Evolutionary conservation across 495 filamentous ascomycete species (phyloP).

Genomic region (Penicillium mononematosum): DNA sequence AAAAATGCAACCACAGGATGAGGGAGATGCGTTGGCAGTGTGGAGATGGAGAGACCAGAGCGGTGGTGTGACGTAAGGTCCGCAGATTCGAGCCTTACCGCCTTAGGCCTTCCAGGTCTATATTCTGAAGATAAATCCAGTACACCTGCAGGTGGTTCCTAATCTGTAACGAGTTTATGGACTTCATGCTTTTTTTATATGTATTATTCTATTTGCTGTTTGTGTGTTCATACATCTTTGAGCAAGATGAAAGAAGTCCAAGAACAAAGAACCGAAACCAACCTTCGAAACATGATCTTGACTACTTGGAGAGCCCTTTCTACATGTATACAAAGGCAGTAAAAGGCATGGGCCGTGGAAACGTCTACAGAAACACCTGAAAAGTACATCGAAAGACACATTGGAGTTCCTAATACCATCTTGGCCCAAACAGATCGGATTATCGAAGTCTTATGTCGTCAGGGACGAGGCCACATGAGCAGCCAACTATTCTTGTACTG

Average conservation of each 20-base stretch:
- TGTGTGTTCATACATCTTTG: neutral
- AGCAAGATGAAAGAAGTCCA: neutral
- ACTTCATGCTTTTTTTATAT: neutral
- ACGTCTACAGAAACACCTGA: neutral
- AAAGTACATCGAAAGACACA: neutral
- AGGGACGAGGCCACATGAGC: neutral
- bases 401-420: neutral
- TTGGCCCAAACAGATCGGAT: neutral
- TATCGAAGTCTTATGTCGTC: neutral
- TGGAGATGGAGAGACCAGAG: conserved; percentile 30
- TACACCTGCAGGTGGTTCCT: neutral
- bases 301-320: neutral
- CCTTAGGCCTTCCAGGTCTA: neutral
- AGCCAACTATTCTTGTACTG: neutral
- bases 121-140: neutral
- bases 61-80: conserved; percentile 42
- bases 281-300: neutral
- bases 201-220: neutral
- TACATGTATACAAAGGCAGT: neutral
- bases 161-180: neutral
- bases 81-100: conserved; percentile 22
- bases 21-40: conserved; percentile 41
- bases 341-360: neutral
- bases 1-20: conserved; percentile 14
- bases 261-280: neutral